phyloP scores from a whole-genome alignment of 2,329 filamentous ascomycete species.

The Diaporthe eres region DNA sequence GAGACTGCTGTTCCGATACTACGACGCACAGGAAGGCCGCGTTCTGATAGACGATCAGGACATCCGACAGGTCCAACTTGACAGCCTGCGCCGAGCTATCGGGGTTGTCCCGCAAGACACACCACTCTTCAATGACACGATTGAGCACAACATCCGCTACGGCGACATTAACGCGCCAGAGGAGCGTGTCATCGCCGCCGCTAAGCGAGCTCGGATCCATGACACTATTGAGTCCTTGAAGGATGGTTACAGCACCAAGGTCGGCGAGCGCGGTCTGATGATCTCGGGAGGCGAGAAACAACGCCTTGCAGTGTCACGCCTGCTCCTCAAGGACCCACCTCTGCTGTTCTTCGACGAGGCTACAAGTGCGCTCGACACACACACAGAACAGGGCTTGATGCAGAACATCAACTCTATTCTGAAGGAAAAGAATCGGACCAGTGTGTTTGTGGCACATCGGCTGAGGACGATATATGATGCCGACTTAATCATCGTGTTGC shows the following conservation, averaged over 20 bases:
- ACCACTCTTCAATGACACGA: conserved; percentile 95
- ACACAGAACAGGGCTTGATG: conserved; percentile 92
- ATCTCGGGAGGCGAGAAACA: conserved; percentile 97
- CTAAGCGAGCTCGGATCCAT: conserved; percentile 86
- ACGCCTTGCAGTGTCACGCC: conserved; percentile 83
- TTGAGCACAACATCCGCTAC: conserved; percentile 96
- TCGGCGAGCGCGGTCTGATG: conserved; percentile 96
- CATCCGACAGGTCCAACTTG: conserved; percentile 84
- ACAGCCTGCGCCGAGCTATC: conserved; percentile 86
- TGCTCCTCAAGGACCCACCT: conserved; percentile 91
- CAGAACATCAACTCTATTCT: conserved; percentile 94
- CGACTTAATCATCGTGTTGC: conserved; percentile 92
- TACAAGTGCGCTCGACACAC: conserved; percentile 91
- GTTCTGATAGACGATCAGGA: conserved; percentile 96
- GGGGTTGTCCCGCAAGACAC: conserved; percentile 98
- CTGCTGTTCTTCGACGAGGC: conserved; percentile 96
- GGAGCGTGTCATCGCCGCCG: conserved; percentile 82
- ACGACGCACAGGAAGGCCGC: conserved; percentile 87
- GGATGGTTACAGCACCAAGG: conserved; percentile 90
- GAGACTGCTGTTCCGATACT: conserved; percentile 92
- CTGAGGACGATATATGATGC: conserved; percentile 94
- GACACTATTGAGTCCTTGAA: conserved; percentile 85
- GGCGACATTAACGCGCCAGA: conserved; percentile 83
- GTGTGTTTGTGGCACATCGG: conserved; percentile 94
- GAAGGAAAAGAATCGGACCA: conserved; percentile 88